These are phyloP conservation scores for Globisporangium yorkense DNA, from an alignment of 352 stramenopile genomes.

Conservation along the genomic window DNA sequence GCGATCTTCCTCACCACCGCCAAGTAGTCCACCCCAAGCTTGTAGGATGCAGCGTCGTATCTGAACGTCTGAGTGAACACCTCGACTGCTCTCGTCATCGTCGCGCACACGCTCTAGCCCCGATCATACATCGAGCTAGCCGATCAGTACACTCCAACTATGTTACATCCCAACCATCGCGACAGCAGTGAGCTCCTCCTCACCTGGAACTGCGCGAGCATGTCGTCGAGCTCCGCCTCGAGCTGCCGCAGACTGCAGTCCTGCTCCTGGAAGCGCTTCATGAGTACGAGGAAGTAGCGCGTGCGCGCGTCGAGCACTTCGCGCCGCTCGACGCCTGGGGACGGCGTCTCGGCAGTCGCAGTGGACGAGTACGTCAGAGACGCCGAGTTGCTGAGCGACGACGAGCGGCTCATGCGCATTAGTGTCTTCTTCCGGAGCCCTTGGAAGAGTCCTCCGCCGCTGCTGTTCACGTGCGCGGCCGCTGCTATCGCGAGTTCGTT, in stretches of 20 bases:
- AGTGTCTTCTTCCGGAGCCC: conserved; percentile 57
- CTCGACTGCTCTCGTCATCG: conserved; percentile 46
- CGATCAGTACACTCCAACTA: neutral
- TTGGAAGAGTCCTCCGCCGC: conserved; percentile 35
- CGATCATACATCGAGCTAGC: neutral
- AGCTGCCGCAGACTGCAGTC: conserved; percentile 40
- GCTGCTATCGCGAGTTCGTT: neutral
- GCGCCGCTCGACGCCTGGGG: conserved; percentile 22
- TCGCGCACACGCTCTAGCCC: conserved; percentile 24
- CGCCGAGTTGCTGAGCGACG: conserved; percentile 1
- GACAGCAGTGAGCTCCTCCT: neutral
- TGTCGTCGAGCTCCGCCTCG: conserved; percentile 36
- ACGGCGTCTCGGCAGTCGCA: conserved; percentile 12
- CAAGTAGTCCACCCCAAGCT: conserved; percentile 37
- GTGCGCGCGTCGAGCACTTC: conserved; percentile 9
- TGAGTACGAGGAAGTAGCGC: conserved; percentile 18
- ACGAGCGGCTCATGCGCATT: conserved; percentile 50
- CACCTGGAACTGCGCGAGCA: conserved; percentile 59
- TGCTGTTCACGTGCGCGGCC: too few species aligned
- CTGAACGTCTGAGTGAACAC: conserved; percentile 52
- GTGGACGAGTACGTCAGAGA: conserved; percentile 6
- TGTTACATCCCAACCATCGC: too few species aligned
- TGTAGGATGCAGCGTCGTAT: conserved; percentile 23
- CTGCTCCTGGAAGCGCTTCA: conserved; percentile 50
- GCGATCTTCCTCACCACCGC: conserved; percentile 47